Base-by-base conservation (phyloP, 352 stramenopile genomes). In the Phytophthora melonis region DNA sequence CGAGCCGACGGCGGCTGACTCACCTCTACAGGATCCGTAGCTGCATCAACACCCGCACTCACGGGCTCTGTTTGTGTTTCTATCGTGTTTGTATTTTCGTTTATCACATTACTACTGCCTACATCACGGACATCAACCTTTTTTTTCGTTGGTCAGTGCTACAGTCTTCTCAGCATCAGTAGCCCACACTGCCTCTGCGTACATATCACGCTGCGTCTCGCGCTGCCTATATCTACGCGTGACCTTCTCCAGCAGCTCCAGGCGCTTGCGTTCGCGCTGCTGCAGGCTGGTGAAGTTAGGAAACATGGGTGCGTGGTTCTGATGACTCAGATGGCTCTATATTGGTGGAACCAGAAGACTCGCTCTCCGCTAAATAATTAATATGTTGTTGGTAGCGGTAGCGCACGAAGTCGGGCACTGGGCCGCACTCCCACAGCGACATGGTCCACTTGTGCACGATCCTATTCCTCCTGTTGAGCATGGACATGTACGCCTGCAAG, bases 401-500 rank as follows among this genome's bases (percentile, higher is more conserved):
- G 43, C 18, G 43, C 43, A 52, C 43, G 43, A 52, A 52, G 16
- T 52, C 43, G 43, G 43, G 43, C 16, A 52, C 43, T 52, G 43
- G 43, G n/a, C 43, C 43, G 16, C 16, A 19, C n/a, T 52, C 25
- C 58, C 58, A 65, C 11, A 16, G 7, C 11, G 10, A 18, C 45
- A 47, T 55, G 7, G 58, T 65, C 23, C 25, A 65, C 21, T 65
- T 65, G 34, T 65, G 58, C 11, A 65, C 58, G 41, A 65, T 65
- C 18, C 14, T 3, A 21, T 65, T 65, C 6, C 58, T 21, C 18
- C 58, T 41, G 14, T 41, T 45, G 14, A 65, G 23, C 16, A 65
- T 43, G 6, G 41, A 21, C 21, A 65, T 18, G 45, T 65, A 65
- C 5, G 43, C 41, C 11, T 27, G n/a, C 23, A 47, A 16, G 5